Conservation (phyloP, 345 rosid genomes). For the Anacardium occidentale region DNA sequence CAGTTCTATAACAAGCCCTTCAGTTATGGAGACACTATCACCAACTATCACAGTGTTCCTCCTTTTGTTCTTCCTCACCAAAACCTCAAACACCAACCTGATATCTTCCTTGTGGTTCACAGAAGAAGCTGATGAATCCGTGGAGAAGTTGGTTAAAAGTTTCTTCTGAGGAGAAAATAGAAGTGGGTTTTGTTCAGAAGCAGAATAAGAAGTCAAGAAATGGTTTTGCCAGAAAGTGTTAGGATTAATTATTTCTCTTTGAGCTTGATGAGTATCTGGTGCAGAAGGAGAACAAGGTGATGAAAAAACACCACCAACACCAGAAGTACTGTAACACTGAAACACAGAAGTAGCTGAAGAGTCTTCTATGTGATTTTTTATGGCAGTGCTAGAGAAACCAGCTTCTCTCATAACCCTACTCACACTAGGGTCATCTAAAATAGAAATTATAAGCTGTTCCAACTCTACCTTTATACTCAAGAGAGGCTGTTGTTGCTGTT, state of each 20-base stretch:
- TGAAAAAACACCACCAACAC: slow-evolving; percentile 70
- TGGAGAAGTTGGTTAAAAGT: slow-evolving; percentile 16
- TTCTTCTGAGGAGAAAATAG: slow-evolving; percentile 52
- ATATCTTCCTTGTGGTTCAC: slow-evolving; percentile 49
- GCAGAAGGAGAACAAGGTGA: slow-evolving; percentile 80
- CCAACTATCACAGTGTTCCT: slow-evolving; percentile 75
- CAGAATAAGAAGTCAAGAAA: slow-evolving; percentile 34
- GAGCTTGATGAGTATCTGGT: slow-evolving; percentile 27
- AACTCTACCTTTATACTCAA: slow-evolving; percentile 66
- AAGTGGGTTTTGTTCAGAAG: slow-evolving; percentile 53
- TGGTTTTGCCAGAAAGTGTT: slow-evolving; percentile 57
- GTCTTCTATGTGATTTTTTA: slow-evolving; percentile 71
- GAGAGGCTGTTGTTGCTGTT: slow-evolving; percentile 52
- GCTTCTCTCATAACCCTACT: slow-evolving; percentile 95
- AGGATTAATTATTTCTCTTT: slow-evolving; percentile 41
- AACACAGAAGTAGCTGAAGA: slow-evolving; percentile 67
- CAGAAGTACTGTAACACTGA: slow-evolving; percentile 46
- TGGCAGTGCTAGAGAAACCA: slow-evolving; percentile 78
- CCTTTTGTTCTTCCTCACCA: slow-evolving; percentile 54
- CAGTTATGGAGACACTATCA: slow-evolving; percentile 53
- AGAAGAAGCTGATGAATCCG: slow-evolving; percentile 31
- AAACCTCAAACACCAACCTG: slow-evolving; percentile 62
- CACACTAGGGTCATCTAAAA: slow-evolving; percentile 81
- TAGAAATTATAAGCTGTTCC: slow-evolving; percentile 68
- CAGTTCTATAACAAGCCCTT: slow-evolving; percentile 58